Percentiles rank a stretch among this genome's conserved stretches.
Conservation (phyloP, 768 basidiomycete species). For the Tylopilus vinaceipallidus region DNA sequence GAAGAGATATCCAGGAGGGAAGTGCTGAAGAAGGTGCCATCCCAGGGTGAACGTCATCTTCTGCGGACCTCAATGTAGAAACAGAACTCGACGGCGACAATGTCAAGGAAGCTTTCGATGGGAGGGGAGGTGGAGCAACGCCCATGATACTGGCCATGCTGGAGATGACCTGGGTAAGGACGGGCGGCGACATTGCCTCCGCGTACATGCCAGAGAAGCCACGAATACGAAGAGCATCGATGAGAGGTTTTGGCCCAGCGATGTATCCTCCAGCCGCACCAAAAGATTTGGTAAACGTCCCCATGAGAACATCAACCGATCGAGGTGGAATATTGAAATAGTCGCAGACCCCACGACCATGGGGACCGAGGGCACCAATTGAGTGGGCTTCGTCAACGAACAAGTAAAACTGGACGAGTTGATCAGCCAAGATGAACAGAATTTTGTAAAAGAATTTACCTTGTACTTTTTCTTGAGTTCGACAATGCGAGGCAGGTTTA, state of each 20-base stretch:
- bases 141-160: conserved; percentile 99
- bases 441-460: conserved; percentile 42
- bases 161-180: conserved; percentile 86
- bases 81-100: conserved; percentile 33
- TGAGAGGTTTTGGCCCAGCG: conserved; percentile 74
- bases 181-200: conserved; percentile 87
- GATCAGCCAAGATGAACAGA: not conserved
- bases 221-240: conserved; percentile 77
- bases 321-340: conserved; percentile 86
- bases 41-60: conserved; percentile 59
- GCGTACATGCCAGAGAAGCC: conserved; percentile 85
- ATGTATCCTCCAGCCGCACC: conserved; percentile 96
- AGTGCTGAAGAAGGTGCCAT: conserved; percentile 63
- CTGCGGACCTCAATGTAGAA: conserved; percentile 29
- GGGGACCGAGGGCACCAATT: conserved; percentile 90
- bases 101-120: conserved; percentile 25
- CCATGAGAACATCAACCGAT: conserved; percentile 92
- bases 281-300: conserved; percentile 96
- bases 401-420: conserved; percentile 74
- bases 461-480: conserved; percentile 94
- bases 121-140: conserved; percentile 41
- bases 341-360: conserved; percentile 92
- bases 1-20: conserved; percentile 78
- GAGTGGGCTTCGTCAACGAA: conserved; percentile 98
- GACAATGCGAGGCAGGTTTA: conserved; percentile 77